A percentile compares a stretch with the other conserved stretches of the same genome.
Evolutionary conservation across 2,329 filamentous ascomycete genomes (phyloP).

Genomic region (Phialemoniopsis sp.): DNA sequence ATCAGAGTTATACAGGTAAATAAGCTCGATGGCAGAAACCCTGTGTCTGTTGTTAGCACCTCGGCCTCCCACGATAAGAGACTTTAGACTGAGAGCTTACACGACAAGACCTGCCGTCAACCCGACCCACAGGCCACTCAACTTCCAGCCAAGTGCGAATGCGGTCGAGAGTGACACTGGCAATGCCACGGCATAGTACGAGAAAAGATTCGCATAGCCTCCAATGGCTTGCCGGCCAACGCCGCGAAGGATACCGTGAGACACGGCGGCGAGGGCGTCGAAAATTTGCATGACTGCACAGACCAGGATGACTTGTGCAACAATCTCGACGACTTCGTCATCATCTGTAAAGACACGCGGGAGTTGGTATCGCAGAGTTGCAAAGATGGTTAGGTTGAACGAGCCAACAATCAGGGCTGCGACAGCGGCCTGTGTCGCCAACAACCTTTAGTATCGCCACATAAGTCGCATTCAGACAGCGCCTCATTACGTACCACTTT

Average conservation of each 20-base stretch:
- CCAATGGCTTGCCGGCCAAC: constrained; percentile 68
- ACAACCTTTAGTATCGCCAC: constrained; percentile 1
- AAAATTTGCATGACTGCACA: constrained; percentile 71
- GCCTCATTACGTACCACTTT: constrained; percentile 50
- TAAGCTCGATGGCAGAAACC: constrained; percentile 14
- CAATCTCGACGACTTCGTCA: constrained; percentile 47
- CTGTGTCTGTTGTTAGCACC: constrained; percentile 5
- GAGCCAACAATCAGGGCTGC: constrained; percentile 38
- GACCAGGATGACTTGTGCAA: constrained; percentile 56
- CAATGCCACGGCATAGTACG: constrained; percentile 68
- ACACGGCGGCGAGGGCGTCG: constrained; percentile 61
- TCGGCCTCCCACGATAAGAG: too few species aligned
- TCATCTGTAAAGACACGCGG: constrained; percentile 60
- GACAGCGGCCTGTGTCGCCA: constrained; percentile 14
- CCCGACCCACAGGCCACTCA: constrained; percentile 65
- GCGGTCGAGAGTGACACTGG: constrained; percentile 65
- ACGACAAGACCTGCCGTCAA: constrained; percentile 55
- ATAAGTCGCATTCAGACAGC: background rate
- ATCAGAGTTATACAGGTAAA: constrained; percentile 16
- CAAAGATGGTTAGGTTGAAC: constrained; percentile 60
- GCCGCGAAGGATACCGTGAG: constrained; percentile 66
- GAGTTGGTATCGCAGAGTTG: constrained; percentile 52
- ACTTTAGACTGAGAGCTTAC: constrained; percentile 11
- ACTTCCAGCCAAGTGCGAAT: constrained; percentile 60
- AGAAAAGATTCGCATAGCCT: constrained; percentile 66